phyloP scores from a whole-genome alignment of 495 filamentous ascomycete genomes.

The Amniculicola lignicola region DNA sequence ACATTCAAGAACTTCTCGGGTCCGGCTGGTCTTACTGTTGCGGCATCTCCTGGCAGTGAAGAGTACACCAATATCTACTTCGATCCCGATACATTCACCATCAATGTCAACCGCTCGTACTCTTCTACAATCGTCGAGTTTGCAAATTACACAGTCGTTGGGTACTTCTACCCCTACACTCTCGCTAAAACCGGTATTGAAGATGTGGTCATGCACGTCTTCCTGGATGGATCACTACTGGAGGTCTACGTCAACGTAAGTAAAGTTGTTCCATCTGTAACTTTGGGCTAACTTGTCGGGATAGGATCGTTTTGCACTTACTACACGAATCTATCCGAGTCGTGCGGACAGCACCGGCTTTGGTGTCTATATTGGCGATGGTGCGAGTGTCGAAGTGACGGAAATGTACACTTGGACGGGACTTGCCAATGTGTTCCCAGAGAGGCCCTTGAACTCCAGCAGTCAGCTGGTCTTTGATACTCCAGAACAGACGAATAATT shows the following conservation, averaged over 20 bases:
- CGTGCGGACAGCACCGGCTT: slow-evolving; percentile 36
- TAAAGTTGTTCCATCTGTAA: slow-evolving; percentile 2
- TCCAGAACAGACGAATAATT: slow-evolving; percentile 41
- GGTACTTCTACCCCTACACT: slow-evolving; percentile 43
- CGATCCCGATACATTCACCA: slow-evolving; percentile 38
- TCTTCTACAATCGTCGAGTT: slow-evolving; percentile 36
- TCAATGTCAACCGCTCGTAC: slow-evolving; percentile 38
- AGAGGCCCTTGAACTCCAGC: slow-evolving; percentile 38
- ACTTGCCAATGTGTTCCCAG: slow-evolving; percentile 36
- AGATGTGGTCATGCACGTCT: slow-evolving; percentile 37
- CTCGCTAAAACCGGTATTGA: slow-evolving; percentile 25
- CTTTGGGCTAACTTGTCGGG: slow-evolving; percentile 1
- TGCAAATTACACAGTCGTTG: slow-evolving; percentile 35
- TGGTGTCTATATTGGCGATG: slow-evolving; percentile 36
- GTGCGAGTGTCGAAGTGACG: slow-evolving; percentile 32
- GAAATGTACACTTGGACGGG: slow-evolving; percentile 32
- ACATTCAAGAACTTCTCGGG: slow-evolving; percentile 34
- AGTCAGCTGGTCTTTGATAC: slow-evolving; percentile 41
- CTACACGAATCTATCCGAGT: slow-evolving; percentile 41
- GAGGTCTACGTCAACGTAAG: slow-evolving; percentile 41
- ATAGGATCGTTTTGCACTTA: slow-evolving; percentile 39
- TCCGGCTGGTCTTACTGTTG: slow-evolving; percentile 36
- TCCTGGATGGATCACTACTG: slow-evolving; percentile 40
- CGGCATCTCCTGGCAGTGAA: slow-evolving; percentile 36
- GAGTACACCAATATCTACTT: slow-evolving; percentile 43